These are phyloP conservation scores for Bryum argenteum DNA, from an alignment of 225 moss, liverwort and hornwort genomes.

Conservation along the genomic window DNA sequence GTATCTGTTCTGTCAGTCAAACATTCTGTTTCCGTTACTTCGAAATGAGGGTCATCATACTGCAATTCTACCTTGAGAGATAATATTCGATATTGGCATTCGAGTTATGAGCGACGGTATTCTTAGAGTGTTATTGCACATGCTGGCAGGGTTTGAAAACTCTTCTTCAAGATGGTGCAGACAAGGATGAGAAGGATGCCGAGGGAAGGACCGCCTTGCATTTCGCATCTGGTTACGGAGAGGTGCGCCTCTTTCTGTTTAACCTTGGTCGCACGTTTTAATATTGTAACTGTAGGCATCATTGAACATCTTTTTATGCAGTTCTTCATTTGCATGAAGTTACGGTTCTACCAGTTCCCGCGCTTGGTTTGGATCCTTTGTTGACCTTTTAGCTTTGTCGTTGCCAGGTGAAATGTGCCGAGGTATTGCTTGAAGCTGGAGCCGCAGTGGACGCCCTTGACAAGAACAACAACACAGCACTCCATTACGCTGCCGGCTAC, in stretches of 20 bases:
- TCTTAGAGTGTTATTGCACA: conserved; percentile 4
- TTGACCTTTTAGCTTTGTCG: conserved; percentile 16
- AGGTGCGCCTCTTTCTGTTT: conserved; percentile 62
- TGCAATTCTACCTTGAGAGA: background rate
- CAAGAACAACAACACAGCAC: conserved; percentile 96
- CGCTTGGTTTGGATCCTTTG: background rate
- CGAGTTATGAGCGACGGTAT: conserved; percentile 21
- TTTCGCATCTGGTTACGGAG: conserved; percentile 98
- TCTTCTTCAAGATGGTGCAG: conserved; percentile 81
- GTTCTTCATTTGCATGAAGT: background rate
- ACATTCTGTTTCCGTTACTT: no score
- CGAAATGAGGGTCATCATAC: background rate
- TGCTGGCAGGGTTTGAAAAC: conserved; percentile 75
- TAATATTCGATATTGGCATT: conserved; percentile 11
- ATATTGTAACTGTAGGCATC: background rate
- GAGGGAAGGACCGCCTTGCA: conserved; percentile 98
- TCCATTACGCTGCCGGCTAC: conserved; percentile 97
- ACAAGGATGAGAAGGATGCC: conserved; percentile 96
- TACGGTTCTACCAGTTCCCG: background rate
- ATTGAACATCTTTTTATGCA: background rate
- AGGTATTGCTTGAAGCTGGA: conserved; percentile 83
- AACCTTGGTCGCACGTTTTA: background rate
- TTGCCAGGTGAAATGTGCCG: conserved; percentile 85
- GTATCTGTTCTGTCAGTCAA: no score
- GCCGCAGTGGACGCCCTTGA: conserved; percentile 92